phyloP scores from a whole-genome alignment of 768 basidiomycete genomes.

The Lactarius tabidus region DNA sequence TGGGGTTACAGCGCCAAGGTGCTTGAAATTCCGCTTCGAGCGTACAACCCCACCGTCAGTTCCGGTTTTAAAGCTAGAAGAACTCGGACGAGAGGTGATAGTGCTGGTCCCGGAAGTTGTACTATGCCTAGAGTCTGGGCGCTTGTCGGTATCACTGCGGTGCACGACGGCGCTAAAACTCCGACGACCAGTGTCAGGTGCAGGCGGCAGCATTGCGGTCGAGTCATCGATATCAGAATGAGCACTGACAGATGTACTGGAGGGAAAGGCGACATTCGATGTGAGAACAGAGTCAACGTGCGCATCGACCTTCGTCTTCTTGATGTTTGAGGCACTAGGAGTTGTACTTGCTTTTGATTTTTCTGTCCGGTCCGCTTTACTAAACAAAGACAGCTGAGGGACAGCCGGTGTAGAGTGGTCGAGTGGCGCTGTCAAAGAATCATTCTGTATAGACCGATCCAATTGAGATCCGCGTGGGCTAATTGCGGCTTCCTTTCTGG shows the following conservation, averaged over 20 bases:
- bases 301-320: background rate
- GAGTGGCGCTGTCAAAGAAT: background rate
- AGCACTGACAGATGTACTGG: background rate
- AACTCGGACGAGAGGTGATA: constrained; percentile 19
- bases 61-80: constrained; percentile 22
- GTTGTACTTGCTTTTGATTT: background rate
- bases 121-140: constrained; percentile 5
- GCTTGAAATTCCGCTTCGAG: constrained; percentile 27
- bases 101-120: constrained; percentile 22
- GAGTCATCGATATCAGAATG: background rate
- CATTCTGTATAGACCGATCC: constrained; percentile 6
- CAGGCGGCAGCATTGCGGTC: constrained; percentile 1
- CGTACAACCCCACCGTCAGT: constrained; percentile 27
- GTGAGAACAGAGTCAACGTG: background rate
- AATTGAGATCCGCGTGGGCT: background rate
- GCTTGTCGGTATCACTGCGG: constrained; percentile 25
- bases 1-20: constrained; percentile 24
- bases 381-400: background rate
- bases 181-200: constrained; percentile 24
- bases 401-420: background rate
- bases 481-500: background rate
- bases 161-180: constrained; percentile 36
- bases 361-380: background rate
- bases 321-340: background rate
- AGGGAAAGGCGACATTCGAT: background rate